Evolutionary conservation across 768 basidiomycete genomes (phyloP).

Genomic region (Termitomyces sp.): DNA sequence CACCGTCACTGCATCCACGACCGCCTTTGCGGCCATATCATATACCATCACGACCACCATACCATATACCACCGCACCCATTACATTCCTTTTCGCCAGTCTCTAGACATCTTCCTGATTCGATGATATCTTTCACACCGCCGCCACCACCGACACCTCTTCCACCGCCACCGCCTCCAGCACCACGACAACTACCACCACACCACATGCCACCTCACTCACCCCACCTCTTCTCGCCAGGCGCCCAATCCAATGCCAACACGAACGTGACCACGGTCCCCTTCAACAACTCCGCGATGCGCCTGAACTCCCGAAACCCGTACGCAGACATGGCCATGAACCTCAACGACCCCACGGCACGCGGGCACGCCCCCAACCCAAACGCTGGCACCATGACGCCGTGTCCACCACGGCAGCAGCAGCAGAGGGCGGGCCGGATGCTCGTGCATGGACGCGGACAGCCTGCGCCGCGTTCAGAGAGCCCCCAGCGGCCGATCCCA

Average conservation of each 20-base stretch:
- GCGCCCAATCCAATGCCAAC: not conserved
- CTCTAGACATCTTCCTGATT: too few relatives aligned
- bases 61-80: not conserved
- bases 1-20: too few relatives aligned
- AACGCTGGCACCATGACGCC: not conserved
- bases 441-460: not conserved
- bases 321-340: not conserved
- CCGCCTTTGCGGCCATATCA: too few relatives aligned
- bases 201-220: not conserved
- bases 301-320: not conserved
- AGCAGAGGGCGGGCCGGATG: not conserved
- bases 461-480: not conserved
- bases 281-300: not conserved
- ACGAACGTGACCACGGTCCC: not conserved
- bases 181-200: too few relatives aligned
- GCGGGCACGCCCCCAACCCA: not conserved
- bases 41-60: not conserved
- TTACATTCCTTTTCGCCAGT: not conserved
- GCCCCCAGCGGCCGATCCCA: not conserved
- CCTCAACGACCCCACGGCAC: not conserved
- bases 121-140: too few relatives aligned
- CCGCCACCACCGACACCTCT: too few relatives aligned
- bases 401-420: not conserved
- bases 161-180: too few relatives aligned
- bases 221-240: not conserved